Conservation (phyloP, 2,329 filamentous ascomycete genomes). For the Colletotrichum abscissum region DNA sequence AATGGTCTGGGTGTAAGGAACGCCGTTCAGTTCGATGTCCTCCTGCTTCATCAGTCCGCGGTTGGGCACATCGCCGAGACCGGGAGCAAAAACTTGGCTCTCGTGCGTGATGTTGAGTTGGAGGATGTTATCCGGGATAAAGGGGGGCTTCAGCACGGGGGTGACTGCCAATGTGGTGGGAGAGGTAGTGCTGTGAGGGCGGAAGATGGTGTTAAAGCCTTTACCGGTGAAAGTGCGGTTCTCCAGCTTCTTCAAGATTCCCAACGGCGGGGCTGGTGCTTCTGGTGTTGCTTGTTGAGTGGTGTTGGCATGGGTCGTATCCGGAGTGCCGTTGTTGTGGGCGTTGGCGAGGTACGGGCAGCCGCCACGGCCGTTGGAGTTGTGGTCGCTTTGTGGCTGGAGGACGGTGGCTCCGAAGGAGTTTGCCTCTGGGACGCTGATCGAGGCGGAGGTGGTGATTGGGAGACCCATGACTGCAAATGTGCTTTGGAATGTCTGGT, state of each 20-base stretch:
- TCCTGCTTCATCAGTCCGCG: slow-evolving; percentile 47
- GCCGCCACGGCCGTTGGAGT: neutral
- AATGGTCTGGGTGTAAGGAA: slow-evolving; percentile 50
- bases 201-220: slow-evolving; percentile 53
- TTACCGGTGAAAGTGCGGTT: slow-evolving; percentile 41
- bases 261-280: slow-evolving; percentile 19
- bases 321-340: neutral
- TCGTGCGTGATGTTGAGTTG: slow-evolving; percentile 53
- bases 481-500: neutral
- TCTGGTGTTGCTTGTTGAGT: neutral
- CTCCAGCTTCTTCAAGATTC: slow-evolving; percentile 42
- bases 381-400: neutral
- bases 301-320: neutral
- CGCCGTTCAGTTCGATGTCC: slow-evolving; percentile 48
- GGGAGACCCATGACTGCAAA: neutral
- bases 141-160: slow-evolving; percentile 1
- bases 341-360: neutral
- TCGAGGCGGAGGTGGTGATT: neutral
- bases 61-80: slow-evolving; percentile 50
- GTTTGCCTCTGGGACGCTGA: neutral
- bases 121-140: slow-evolving; percentile 44
- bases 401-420: neutral
- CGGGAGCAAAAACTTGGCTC: slow-evolving; percentile 43
- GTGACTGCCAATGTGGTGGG: slow-evolving; percentile 36
- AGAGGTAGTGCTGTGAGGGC: slow-evolving; percentile 43